Percentiles rank a stretch among this genome's conserved stretches.
phyloP scores from a whole-genome alignment of 352 stramenopile species.

The Detonula confervacea region DNA sequence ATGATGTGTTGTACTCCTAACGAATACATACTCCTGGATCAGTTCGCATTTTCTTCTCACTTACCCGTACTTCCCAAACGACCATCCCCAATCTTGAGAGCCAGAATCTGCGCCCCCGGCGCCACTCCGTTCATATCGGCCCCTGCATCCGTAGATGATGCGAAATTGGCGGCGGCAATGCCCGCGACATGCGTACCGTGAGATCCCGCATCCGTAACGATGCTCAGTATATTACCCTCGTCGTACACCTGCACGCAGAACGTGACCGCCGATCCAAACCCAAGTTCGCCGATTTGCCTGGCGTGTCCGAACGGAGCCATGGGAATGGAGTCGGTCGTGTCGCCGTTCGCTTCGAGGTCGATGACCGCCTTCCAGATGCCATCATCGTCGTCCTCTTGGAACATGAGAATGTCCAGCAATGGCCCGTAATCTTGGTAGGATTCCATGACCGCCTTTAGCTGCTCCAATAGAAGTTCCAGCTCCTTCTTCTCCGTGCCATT shows the following conservation, averaged over 20 bases:
- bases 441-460: slow-evolving; percentile 18
- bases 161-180: slow-evolving; percentile 90
- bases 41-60: too few species aligned
- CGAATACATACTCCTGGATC: too few species aligned
- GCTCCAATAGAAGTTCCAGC: slow-evolving; percentile 17
- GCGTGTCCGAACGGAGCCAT: slow-evolving; percentile 62
- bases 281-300: slow-evolving; percentile 74
- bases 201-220: slow-evolving; percentile 92
- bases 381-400: slow-evolving; percentile 85
- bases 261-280: slow-evolving; percentile 90
- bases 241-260: slow-evolving; percentile 95
- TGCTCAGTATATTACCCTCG: slow-evolving; percentile 90
- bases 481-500: slow-evolving; percentile 24
- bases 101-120: slow-evolving; percentile 90
- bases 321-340: slow-evolving; percentile 85
- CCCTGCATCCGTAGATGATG: neutral
- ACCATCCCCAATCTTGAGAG: slow-evolving; percentile 95
- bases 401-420: slow-evolving; percentile 93
- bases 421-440: slow-evolving; percentile 88
- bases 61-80: slow-evolving; percentile 89
- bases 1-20: too few species aligned
- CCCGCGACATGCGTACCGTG: slow-evolving; percentile 96
- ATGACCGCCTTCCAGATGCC: slow-evolving; percentile 54
- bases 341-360: slow-evolving; percentile 85
- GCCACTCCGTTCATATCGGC: slow-evolving; percentile 87